Conservation (phyloP, 257 asterid genomes). For the Capsicum rhomboideum region DNA sequence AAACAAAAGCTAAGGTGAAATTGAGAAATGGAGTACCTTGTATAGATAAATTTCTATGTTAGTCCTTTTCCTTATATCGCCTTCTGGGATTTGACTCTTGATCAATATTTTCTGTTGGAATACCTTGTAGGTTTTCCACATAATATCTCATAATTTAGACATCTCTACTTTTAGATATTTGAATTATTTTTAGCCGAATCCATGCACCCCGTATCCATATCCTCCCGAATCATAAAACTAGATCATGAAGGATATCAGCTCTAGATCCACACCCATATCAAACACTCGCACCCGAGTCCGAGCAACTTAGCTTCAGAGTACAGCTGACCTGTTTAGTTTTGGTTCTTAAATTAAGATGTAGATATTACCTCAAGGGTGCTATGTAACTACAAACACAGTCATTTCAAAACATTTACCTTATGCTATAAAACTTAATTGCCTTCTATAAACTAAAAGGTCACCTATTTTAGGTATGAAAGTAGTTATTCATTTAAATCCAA, state of each 20-base stretch:
- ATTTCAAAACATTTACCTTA: neutral
- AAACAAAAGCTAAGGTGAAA: neutral
- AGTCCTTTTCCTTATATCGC: neutral
- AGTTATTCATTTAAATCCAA: neutral
- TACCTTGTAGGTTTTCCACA: neutral
- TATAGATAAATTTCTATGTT: neutral
- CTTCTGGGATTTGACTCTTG: neutral
- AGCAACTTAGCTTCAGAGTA: neutral
- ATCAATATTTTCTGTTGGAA: neutral
- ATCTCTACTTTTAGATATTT: neutral
- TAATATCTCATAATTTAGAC: neutral
- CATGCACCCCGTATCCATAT: neutral
- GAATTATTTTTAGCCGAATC: neutral
- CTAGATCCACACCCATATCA: neutral
- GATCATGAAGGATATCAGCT: neutral
- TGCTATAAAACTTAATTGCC: neutral
- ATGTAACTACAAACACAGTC: neutral
- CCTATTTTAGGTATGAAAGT: neutral
- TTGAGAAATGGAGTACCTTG: neutral
- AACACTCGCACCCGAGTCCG: neutral
- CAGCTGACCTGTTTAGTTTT: neutral
- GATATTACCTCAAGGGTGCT: neutral
- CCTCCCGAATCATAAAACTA: neutral
- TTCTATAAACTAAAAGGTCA: neutral
- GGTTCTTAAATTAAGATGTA: neutral